Percentiles rank a stretch among this genome's conserved stretches.
Evolutionary conservation across 805 yeast species (phyloP).

Genomic region (Wickerhamomyces ciferrii): DNA sequence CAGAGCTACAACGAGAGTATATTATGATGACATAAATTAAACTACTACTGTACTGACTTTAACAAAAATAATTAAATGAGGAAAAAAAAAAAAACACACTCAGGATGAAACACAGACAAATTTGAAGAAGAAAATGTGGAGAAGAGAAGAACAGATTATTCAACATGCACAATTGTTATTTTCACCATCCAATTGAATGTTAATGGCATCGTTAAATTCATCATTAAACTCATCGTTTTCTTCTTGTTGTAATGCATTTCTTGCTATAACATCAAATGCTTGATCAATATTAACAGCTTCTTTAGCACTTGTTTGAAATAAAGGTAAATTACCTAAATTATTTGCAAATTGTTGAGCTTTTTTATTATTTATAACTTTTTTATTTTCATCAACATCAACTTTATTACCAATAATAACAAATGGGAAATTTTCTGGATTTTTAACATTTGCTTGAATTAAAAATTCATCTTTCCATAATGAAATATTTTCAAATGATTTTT

Average conservation of each 20-base stretch:
- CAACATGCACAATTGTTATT: conserved; percentile 21
- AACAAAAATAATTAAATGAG: not conserved
- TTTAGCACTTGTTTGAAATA: conserved; percentile 97
- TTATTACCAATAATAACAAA: conserved; percentile 94
- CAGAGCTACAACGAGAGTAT: too few species aligned
- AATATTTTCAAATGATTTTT: conserved; percentile 85
- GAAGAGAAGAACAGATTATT: too few species aligned
- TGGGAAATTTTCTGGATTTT: conserved; percentile 93
- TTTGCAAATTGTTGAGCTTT: conserved; percentile 59
- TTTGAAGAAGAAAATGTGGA: not conserved
- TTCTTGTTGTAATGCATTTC: conserved; percentile 94
- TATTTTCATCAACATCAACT: conserved; percentile 88
- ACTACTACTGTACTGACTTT: not conserved
- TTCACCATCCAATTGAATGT: conserved; percentile 87
- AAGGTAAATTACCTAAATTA: conserved; percentile 73
- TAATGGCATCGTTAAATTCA: conserved; percentile 94
- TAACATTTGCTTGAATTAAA: conserved; percentile 85
- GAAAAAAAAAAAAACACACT: not conserved
- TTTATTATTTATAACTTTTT: conserved; percentile 62
- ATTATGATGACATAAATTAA: too few species aligned
- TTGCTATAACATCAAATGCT: conserved; percentile 93
- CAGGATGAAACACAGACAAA: not conserved
- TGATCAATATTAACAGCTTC: conserved; percentile 92
- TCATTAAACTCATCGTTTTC: conserved; percentile 87
- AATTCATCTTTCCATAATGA: conserved; percentile 95